These are phyloP conservation scores for Pseudogymnoascus sp. DNA, from an alignment of 2,329 filamentous ascomycete genomes.

Conservation along the genomic window DNA sequence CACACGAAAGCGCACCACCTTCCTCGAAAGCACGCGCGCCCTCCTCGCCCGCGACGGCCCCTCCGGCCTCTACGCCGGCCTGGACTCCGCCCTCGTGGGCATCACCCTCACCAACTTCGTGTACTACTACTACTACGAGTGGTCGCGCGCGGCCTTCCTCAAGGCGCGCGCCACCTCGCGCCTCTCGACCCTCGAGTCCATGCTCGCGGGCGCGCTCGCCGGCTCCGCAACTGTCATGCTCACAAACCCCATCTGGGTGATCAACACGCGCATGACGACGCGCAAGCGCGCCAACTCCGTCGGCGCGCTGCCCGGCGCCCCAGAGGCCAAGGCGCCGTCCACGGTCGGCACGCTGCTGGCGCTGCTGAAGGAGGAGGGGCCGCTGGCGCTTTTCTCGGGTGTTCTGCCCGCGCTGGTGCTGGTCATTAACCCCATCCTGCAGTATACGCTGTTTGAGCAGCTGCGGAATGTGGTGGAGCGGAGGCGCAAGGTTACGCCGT, in stretches of 20 bases:
- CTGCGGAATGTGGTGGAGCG: constrained; percentile 80
- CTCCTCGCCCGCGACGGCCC: constrained; percentile 91
- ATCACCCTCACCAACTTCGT: constrained; percentile 99
- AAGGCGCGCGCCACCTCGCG: constrained; percentile 66
- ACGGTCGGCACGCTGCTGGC: constrained; percentile 75
- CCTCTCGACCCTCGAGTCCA: constrained; percentile 84
- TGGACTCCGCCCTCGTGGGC: constrained; percentile 90
- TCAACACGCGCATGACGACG: constrained; percentile 97
- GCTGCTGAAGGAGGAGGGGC: constrained; percentile 76
- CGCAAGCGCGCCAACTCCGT: constrained; percentile 48
- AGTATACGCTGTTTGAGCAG: constrained; percentile 98
- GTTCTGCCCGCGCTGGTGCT: constrained; percentile 87
- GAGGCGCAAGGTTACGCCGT: constrained; percentile 64
- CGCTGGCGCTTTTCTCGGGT: constrained; percentile 77
- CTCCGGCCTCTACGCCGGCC: constrained; percentile 78
- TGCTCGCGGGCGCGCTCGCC: constrained; percentile 89
- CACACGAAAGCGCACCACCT: constrained; percentile 78
- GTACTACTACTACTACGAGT: constrained; percentile 99
- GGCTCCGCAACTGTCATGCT: constrained; percentile 89
- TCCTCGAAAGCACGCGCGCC: constrained; percentile 70
- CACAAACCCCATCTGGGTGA: constrained; percentile 98
- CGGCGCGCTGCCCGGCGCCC: constrained; percentile 34
- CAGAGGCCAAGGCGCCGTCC: constrained; percentile 48
- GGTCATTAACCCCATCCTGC: constrained; percentile 95
- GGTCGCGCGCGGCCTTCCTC: constrained; percentile 76